phyloP scores from a whole-genome alignment of 441 rosid genomes.

The Populus hybrid region DNA sequence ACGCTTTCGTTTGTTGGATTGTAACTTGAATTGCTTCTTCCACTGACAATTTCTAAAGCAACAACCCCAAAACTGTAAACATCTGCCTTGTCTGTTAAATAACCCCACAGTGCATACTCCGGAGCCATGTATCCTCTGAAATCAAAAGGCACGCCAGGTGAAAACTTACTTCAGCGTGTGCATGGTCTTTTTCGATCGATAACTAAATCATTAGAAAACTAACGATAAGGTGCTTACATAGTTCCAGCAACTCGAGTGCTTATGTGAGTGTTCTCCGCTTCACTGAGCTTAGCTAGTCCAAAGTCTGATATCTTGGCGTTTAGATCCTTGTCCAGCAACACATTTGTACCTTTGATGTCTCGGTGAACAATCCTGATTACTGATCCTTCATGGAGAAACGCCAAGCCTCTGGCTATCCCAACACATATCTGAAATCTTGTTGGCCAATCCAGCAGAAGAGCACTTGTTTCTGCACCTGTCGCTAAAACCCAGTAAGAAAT shows the following conservation, averaged over 20 bases:
- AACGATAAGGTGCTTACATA: slow-evolving; percentile 34
- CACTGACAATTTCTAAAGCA: slow-evolving; percentile 59
- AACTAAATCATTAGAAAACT: too few relatives aligned
- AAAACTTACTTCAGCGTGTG: too few relatives aligned
- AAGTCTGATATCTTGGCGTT: slow-evolving; percentile 73
- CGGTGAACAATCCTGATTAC: slow-evolving; percentile 62
- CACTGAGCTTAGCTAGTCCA: slow-evolving; percentile 72
- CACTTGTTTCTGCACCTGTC: slow-evolving; percentile 31
- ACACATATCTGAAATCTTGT: slow-evolving; percentile 54
- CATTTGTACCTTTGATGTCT: slow-evolving; percentile 75
- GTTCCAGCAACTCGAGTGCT: slow-evolving; percentile 83
- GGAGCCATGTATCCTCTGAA: slow-evolving; percentile 62
- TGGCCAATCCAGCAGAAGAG: slow-evolving; percentile 57
- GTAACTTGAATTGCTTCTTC: slow-evolving; percentile 54
- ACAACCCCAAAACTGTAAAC: slow-evolving; percentile 63
- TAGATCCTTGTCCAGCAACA: slow-evolving; percentile 56
- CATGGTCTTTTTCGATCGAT: too few relatives aligned
- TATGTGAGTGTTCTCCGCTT: slow-evolving; percentile 78
- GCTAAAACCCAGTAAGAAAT: not conserved
- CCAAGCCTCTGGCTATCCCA: slow-evolving; percentile 63
- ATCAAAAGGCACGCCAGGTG: not conserved
- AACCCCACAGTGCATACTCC: slow-evolving; percentile 59
- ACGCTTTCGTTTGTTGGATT: slow-evolving; percentile 47
- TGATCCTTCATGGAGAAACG: slow-evolving; percentile 67
- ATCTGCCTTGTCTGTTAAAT: slow-evolving; percentile 54